These are phyloP conservation scores for Phytopythium cucurbitacearum DNA, from an alignment of 352 stramenopile species.

Conservation along the genomic window DNA sequence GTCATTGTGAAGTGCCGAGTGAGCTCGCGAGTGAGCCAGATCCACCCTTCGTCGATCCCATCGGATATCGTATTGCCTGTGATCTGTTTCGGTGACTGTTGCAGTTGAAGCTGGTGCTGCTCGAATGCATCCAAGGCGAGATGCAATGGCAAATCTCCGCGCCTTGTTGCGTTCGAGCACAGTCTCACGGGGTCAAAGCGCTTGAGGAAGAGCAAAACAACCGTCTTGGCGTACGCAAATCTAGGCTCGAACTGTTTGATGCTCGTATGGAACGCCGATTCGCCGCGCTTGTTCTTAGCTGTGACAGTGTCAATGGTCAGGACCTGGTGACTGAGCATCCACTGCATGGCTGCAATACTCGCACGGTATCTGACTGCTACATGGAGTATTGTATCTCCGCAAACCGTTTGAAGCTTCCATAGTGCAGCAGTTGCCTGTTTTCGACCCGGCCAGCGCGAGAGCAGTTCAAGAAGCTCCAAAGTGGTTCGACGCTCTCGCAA, in stretches of 20 bases:
- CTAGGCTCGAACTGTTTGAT: slow-evolving; percentile 25
- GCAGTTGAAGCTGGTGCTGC: slow-evolving; percentile 11
- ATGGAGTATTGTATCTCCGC: slow-evolving; percentile 37
- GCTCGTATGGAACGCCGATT: slow-evolving; percentile 39
- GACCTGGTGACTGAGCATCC: slow-evolving; percentile 13
- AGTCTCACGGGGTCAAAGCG: slow-evolving; percentile 17
- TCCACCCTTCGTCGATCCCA: slow-evolving; percentile 9
- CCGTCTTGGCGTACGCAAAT: slow-evolving; percentile 21
- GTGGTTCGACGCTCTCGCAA: slow-evolving; percentile 32
- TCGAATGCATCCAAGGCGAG: slow-evolving; percentile 43
- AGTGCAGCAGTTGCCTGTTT: slow-evolving; percentile 5
- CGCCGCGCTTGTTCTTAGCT: slow-evolving; percentile 29
- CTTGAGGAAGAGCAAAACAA: slow-evolving; percentile 38
- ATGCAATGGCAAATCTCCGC: slow-evolving; percentile 46
- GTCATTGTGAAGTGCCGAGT: slow-evolving; percentile 13
- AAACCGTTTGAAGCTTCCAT: slow-evolving; percentile 17
- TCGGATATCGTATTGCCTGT: background rate
- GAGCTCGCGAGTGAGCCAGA: slow-evolving; percentile 26
- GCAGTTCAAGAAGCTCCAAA: slow-evolving; percentile 18
- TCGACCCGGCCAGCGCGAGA: slow-evolving; percentile 5
- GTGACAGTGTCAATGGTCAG: slow-evolving; percentile 3
- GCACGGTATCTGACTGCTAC: slow-evolving; percentile 24
- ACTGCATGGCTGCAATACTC: slow-evolving; percentile 36
- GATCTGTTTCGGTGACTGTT: too few species aligned
- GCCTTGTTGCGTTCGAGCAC: slow-evolving; percentile 27